A percentile compares a stretch with the other conserved stretches of the same genome.
Conservation (phyloP, 2,329 filamentous ascomycete genomes). For the Fusarium stilboides region DNA sequence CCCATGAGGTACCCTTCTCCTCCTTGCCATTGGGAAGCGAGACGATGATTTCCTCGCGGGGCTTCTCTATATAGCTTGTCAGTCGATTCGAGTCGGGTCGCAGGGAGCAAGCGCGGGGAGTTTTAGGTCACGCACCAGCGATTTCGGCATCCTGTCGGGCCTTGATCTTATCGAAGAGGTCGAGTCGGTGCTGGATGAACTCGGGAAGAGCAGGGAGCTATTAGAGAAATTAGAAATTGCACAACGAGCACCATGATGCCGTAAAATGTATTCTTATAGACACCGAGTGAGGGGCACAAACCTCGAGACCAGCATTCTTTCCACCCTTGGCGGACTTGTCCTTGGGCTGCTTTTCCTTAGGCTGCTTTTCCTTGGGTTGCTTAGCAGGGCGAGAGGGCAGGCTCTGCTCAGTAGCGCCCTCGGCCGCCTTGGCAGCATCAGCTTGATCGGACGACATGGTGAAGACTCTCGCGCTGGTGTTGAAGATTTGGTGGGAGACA, state of each 20-base stretch:
- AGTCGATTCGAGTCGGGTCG: conserved; percentile 36
- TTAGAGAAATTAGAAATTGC: conserved; percentile 40
- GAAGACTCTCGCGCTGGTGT: conserved; percentile 37
- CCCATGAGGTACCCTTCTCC: conserved; percentile 85
- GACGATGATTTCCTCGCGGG: conserved; percentile 81
- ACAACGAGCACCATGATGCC: conserved; percentile 8
- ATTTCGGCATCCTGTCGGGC: conserved; percentile 85
- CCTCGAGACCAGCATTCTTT: conserved; percentile 72
- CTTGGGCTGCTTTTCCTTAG: conserved; percentile 51
- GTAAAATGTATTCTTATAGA: conserved; percentile 9
- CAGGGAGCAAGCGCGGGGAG: conserved; percentile 3
- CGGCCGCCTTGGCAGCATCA: conserved; percentile 54
- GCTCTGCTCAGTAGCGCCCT: conserved; percentile 53
- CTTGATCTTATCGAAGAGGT: conserved; percentile 91
- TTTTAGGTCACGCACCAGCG: conserved; percentile 54
- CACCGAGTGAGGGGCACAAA: conserved; percentile 40
- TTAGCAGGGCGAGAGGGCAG: conserved; percentile 57
- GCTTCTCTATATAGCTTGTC: conserved; percentile 67
- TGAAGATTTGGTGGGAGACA: conserved; percentile 48
- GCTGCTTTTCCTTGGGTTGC: conserved; percentile 55
- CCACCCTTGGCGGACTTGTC: conserved; percentile 64
- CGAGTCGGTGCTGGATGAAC: conserved; percentile 86
- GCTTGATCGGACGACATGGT: conserved; percentile 59
- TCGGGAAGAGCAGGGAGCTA: conserved; percentile 71
- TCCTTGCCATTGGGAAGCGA: conserved; percentile 80